phyloP scores from a whole-genome alignment of 148 eudicot genomes.

The Spergularia marina region DNA sequence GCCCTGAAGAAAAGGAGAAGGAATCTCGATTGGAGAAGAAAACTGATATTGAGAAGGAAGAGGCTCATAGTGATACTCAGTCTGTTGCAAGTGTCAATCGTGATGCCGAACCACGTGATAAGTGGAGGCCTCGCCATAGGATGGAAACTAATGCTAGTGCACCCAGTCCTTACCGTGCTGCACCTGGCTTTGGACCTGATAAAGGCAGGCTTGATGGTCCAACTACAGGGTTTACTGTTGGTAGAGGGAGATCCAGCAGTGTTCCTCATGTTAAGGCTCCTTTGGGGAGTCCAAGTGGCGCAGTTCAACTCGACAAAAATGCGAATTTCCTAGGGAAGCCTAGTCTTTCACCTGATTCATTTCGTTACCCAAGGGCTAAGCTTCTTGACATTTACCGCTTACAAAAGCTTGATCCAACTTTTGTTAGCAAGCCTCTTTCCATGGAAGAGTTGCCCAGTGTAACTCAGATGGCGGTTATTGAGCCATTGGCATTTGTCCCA shows the following conservation, averaged over 20 bases:
- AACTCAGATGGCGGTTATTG: conserved; percentile 46
- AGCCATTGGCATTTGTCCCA: conserved; percentile 78
- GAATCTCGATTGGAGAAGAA: conserved; percentile 68
- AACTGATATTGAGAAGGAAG: conserved; percentile 73
- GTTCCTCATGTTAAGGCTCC: conserved; percentile 38
- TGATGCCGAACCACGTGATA: conserved; percentile 82
- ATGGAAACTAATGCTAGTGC: conserved; percentile 65
- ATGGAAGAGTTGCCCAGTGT: conserved; percentile 62
- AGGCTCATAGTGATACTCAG: conserved; percentile 50
- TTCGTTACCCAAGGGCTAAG: conserved; percentile 82
- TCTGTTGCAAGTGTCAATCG: conserved; percentile 46
- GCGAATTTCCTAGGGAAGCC: conserved; percentile 62
- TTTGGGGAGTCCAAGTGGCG: conserved; percentile 46
- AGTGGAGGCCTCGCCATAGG: conserved; percentile 99
- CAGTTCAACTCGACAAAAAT: conserved; percentile 39
- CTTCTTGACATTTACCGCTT: conserved; percentile 86
- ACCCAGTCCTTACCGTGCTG: conserved; percentile 68
- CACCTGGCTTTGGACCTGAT: conserved; percentile 91
- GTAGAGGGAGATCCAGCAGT: conserved; percentile 74
- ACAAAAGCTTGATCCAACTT: conserved; percentile 50
- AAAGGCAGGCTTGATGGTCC: conserved; percentile 67
- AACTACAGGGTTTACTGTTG: conserved; percentile 65
- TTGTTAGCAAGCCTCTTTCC: conserved; percentile 38
- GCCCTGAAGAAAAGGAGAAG: conserved; percentile 91
- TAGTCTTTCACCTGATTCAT: conserved; percentile 32